These are phyloP conservation scores for Malus orientalis DNA, from an alignment of 306 rosid genomes.

Conservation along the genomic window DNA sequence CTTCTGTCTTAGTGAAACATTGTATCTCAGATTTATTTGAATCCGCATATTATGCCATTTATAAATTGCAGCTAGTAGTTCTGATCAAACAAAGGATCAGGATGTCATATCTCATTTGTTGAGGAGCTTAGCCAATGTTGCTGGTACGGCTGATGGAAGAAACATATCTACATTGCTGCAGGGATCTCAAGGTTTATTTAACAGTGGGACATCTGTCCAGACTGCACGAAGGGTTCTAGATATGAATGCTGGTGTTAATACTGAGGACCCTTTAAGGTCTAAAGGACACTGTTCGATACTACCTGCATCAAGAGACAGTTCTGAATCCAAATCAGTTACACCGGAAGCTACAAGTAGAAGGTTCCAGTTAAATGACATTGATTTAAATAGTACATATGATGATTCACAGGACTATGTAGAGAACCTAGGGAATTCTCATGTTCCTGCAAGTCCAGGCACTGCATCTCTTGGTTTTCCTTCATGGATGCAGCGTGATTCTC, in stretches of 20 bases:
- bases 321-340: slow-evolving; percentile 59
- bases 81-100: slow-evolving; percentile 67
- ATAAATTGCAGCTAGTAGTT: slow-evolving; percentile 52
- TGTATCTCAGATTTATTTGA: background rate
- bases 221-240: background rate
- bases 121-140: slow-evolving; percentile 51
- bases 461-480: slow-evolving; percentile 58
- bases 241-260: slow-evolving; percentile 7
- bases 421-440: slow-evolving; percentile 50
- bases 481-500: slow-evolving; percentile 67
- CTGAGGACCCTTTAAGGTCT: slow-evolving; percentile 48
- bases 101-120: slow-evolving; percentile 71
- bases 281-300: slow-evolving; percentile 25
- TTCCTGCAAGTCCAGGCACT: slow-evolving; percentile 46
- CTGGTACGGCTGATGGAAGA: slow-evolving; percentile 41
- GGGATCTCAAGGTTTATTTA: slow-evolving; percentile 46
- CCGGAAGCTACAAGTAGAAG: slow-evolving; percentile 50
- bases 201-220: slow-evolving; percentile 37
- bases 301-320: slow-evolving; percentile 34
- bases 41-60: slow-evolving; percentile 20
- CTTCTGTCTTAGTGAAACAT: slow-evolving; percentile 13
- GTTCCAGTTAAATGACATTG: slow-evolving; percentile 58
- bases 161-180: slow-evolving; percentile 45
- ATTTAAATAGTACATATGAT: slow-evolving; percentile 72
- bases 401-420: slow-evolving; percentile 75